These are phyloP conservation scores for Colletotrichum falcatum DNA, from an alignment of 2,329 filamentous ascomycete species.

Conservation along the genomic window DNA sequence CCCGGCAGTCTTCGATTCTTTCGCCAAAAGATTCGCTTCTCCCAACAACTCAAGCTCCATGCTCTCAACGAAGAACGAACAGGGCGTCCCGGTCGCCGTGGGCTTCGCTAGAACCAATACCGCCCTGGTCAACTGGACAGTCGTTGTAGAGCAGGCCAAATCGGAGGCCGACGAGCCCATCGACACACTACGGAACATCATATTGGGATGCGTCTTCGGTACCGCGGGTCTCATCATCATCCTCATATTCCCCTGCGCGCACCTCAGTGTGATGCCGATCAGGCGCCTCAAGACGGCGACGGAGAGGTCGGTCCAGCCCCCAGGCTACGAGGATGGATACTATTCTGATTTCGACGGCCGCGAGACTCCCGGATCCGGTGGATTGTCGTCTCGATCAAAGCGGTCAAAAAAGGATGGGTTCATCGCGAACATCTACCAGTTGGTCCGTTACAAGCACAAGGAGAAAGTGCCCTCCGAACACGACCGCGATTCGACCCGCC, in stretches of 20 bases:
- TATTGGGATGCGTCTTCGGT: slow-evolving; percentile 87
- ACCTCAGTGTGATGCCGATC: slow-evolving; percentile 85
- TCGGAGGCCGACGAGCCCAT: slow-evolving; percentile 83
- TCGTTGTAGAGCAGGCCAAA: slow-evolving; percentile 82
- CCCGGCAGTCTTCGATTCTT: slow-evolving; percentile 71
- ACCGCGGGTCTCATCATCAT: slow-evolving; percentile 80
- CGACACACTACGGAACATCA: slow-evolving; percentile 78
- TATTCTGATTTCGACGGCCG: slow-evolving; percentile 62
- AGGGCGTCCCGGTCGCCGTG: slow-evolving; percentile 77
- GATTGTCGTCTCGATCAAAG: slow-evolving; percentile 51
- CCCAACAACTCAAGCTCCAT: slow-evolving; percentile 77
- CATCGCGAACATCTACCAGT: slow-evolving; percentile 36
- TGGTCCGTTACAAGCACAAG: slow-evolving; percentile 43
- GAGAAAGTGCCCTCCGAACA: slow-evolving; percentile 46
- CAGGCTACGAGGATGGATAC: slow-evolving; percentile 64
- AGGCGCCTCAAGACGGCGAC: slow-evolving; percentile 80
- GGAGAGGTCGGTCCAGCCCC: slow-evolving; percentile 76
- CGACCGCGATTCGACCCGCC: slow-evolving; percentile 57
- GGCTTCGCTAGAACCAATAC: slow-evolving; percentile 80
- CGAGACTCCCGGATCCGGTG: slow-evolving; percentile 54
- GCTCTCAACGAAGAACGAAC: slow-evolving; percentile 79
- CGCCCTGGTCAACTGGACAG: slow-evolving; percentile 81
- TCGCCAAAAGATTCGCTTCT: slow-evolving; percentile 61
- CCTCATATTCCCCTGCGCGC: slow-evolving; percentile 81
- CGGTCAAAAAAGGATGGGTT: slow-evolving; percentile 56